phyloP scores from a whole-genome alignment of 768 basidiomycete genomes.

The Lactarius akahatsu region DNA sequence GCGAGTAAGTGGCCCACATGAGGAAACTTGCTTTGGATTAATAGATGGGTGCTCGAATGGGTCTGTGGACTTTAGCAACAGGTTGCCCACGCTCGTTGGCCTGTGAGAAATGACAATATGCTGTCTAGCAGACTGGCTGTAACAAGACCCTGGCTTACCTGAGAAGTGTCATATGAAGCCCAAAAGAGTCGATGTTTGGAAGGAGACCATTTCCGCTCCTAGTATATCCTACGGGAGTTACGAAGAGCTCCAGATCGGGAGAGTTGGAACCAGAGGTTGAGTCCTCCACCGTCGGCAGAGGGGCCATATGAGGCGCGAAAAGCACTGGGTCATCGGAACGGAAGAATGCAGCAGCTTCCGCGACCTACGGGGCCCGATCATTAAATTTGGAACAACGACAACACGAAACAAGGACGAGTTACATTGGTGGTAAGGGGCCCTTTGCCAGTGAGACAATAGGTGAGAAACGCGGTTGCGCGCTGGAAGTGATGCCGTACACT shows the following conservation, averaged over 20 bases:
- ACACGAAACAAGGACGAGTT: conserved; percentile 18
- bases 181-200: conserved; percentile 30
- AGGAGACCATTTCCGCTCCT: conserved; percentile 24
- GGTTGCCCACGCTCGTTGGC: conserved; percentile 45
- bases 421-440: conserved; percentile 60
- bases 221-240: conserved; percentile 32
- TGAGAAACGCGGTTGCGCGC: conserved; percentile 33
- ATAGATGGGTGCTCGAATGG: conserved; percentile 45
- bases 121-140: background rate
- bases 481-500: conserved; percentile 6
- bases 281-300: conserved; percentile 31
- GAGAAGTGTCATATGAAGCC: conserved; percentile 34
- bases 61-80: conserved; percentile 42
- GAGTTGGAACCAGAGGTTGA: conserved; percentile 36
- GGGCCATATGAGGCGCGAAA: conserved; percentile 38
- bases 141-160: conserved; percentile 32
- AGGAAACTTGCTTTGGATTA: conserved; percentile 42
- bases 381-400: background rate
- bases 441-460: conserved; percentile 46
- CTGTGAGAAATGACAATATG: conserved; percentile 31
- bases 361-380: conserved; percentile 32
- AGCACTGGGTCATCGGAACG: conserved; percentile 48
- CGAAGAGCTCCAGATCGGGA: conserved; percentile 40
- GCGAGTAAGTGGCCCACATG: conserved; percentile 8
- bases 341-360: conserved; percentile 54